A percentile compares a stretch with the other conserved stretches of the same genome.
phyloP scores from a whole-genome alignment of 139 green algal species.

The Mychonastes homosphaera region DNA sequence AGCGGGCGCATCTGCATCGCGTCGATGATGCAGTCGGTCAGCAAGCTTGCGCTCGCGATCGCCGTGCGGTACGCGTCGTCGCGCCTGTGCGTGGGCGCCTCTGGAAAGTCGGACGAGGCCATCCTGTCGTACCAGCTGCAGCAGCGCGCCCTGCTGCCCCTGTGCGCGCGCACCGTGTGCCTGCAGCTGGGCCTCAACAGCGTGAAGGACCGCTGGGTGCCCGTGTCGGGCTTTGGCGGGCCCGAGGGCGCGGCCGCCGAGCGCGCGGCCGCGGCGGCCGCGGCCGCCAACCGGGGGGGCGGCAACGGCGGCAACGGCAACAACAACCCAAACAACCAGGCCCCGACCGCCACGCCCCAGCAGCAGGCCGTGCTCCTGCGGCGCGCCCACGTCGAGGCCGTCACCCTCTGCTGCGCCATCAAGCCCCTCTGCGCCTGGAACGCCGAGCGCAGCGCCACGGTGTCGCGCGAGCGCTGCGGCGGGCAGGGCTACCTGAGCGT shows the following conservation, averaged over 20 bases:
- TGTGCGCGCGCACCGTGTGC: conserved; percentile 68
- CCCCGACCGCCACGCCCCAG: too few species aligned
- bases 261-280: too few species aligned
- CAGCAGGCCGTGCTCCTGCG: too few species aligned
- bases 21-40: conserved; percentile 68
- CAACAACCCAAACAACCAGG: too few species aligned
- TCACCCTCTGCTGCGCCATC: conserved; percentile 85
- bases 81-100: conserved; percentile 68
- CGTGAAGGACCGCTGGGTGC: conserved; percentile 65
- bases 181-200: conserved; percentile 78
- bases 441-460: conserved; percentile 30
- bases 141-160: conserved; percentile 72
- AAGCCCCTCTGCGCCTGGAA: conserved; percentile 90
- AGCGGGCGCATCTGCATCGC: conserved; percentile 84
- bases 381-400: conserved; percentile 47
- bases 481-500: conserved; percentile 76
- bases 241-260: too few species aligned
- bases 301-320: too few species aligned
- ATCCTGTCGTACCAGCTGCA: conserved; percentile 91
- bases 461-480: conserved; percentile 26
- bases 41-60: conserved; percentile 56
- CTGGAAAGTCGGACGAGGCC: conserved; percentile 67
- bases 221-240: conserved; percentile 58
- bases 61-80: conserved; percentile 59
- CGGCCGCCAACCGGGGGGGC: too few species aligned